Evolutionary conservation across 805 yeast genomes (phyloP).

Genomic region (Sugiyamaella chiloensis): DNA sequence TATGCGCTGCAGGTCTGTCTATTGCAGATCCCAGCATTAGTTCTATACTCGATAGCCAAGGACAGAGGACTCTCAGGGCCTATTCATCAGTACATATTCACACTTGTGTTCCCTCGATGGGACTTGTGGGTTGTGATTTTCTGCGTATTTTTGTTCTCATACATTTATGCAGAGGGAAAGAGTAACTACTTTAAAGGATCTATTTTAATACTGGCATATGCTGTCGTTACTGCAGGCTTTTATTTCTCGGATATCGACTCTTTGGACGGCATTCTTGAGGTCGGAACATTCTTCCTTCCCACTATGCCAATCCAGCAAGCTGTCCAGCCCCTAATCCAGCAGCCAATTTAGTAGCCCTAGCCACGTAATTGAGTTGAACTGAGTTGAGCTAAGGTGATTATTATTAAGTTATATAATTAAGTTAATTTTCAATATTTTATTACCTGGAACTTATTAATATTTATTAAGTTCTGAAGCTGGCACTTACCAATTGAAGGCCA

Average conservation of each 20-base stretch:
- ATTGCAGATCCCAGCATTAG: conserved; percentile 88
- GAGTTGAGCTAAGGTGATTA: too few species aligned
- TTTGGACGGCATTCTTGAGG: not conserved
- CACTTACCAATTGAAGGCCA: too few species aligned
- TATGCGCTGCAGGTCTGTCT: conserved; percentile 94
- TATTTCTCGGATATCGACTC: conserved; percentile 47
- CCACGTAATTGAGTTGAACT: too few species aligned
- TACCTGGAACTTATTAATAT: too few species aligned
- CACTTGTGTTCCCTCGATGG: conserved; percentile 93
- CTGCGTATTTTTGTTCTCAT: conserved; percentile 85
- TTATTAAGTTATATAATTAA: too few species aligned
- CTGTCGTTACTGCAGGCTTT: conserved; percentile 76
- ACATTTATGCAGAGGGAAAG: conserved; percentile 94
- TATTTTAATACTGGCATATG: conserved; percentile 73
- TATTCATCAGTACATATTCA: conserved; percentile 44
- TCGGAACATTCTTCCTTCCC: not conserved
- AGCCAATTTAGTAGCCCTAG: too few species aligned
- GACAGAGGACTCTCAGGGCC: conserved; percentile 32
- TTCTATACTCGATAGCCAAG: conserved; percentile 62
- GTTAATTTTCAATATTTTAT: too few species aligned
- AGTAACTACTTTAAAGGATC: conserved; percentile 95
- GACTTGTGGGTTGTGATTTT: conserved; percentile 82
- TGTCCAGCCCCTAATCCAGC: too few species aligned
- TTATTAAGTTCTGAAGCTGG: too few species aligned
- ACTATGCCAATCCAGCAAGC: too few species aligned